A percentile compares a stretch with the other conserved stretches of the same genome.
phyloP scores from a whole-genome alignment of 768 basidiomycete species.

The Auriscalpium microsporum region DNA sequence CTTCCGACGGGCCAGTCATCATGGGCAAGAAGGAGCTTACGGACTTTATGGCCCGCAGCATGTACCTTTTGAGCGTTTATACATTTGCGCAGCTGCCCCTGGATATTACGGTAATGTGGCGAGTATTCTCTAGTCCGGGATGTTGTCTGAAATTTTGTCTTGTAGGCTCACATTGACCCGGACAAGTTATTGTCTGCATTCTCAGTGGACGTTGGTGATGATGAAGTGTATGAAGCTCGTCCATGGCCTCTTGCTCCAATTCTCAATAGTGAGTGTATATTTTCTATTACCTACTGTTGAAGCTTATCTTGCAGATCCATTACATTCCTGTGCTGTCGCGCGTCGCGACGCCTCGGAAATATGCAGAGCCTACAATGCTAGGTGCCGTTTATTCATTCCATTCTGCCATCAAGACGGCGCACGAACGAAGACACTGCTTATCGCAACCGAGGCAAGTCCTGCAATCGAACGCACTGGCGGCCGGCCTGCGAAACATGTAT shows the following conservation, averaged over 20 bases:
- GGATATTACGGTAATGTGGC: not conserved
- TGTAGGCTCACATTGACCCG: not conserved
- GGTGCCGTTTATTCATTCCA: not conserved
- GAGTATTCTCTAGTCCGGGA: not conserved
- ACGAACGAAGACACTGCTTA: not conserved
- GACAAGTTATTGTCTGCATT: not conserved
- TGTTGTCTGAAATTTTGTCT: not conserved
- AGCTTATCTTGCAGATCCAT: not conserved
- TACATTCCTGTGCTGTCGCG: not conserved
- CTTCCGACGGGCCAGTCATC: not conserved
- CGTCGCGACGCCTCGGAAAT: not conserved
- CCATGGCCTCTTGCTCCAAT: not conserved
- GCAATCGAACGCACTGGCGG: not conserved
- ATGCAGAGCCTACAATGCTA: not conserved
- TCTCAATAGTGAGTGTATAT: not conserved
- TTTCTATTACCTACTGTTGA: not conserved
- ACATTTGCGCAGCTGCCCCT: not conserved
- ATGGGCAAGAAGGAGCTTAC: not conserved
- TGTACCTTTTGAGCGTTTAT: not conserved
- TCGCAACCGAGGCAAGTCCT: not conserved
- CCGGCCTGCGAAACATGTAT: not conserved
- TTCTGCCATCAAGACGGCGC: not conserved
- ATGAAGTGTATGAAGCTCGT: not conserved
- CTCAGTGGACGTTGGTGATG: not conserved
- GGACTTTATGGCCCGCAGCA: not conserved